Base-by-base conservation (phyloP, 208 protist species). In the Histomonas meleagridis region DNA sequence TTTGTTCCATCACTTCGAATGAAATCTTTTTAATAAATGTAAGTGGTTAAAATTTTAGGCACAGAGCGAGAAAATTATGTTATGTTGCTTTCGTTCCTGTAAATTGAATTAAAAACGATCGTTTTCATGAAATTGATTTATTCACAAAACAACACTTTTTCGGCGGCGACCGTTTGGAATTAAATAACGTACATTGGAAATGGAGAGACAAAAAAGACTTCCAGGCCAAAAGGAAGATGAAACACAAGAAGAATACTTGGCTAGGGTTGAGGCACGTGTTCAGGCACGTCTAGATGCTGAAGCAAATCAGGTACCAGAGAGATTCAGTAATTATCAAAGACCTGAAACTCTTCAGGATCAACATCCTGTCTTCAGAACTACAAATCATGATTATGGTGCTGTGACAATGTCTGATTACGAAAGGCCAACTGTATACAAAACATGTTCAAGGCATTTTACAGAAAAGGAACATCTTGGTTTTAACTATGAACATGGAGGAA, bases 401-500 rank as follows among this genome's bases (percentile, higher is more conserved):
- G 49, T 79, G 70, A 40, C n/a, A 21, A 43, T 79, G 10, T 51
- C 70, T 18, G 38, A 79, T 18, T 79, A 79, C 70, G 70, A 79
- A 28, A 48, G 70, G 1, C 70, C 70, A 46, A 26, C 70, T 49
- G 40, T 18, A 46, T 79, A 79, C 40, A 46, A 79, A 18, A 79
- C 70, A 18, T 32, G 46, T 43, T 79, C 70, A 49, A 32, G 70
- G 16, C 70, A 79, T 46, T 79, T 79, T 35, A 79, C 70, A 46
- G 70, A 79, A 79, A 79, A 79, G 70, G n/a, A 79, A 40, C 70
- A 79, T 43, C 70, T 79, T 79, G 70, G 70, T n/a, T 28, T 51
- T 18, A 79, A 79, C 70, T 79, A 49, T 23, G 70, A 79, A n/a
- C n/a, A n/a, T n/a, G n/a, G n/a, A n/a, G n/a, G n/a, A n/a, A n/a